Conservation (phyloP, 164 flowering plant species). For the Hamamelis virginiana region DNA sequence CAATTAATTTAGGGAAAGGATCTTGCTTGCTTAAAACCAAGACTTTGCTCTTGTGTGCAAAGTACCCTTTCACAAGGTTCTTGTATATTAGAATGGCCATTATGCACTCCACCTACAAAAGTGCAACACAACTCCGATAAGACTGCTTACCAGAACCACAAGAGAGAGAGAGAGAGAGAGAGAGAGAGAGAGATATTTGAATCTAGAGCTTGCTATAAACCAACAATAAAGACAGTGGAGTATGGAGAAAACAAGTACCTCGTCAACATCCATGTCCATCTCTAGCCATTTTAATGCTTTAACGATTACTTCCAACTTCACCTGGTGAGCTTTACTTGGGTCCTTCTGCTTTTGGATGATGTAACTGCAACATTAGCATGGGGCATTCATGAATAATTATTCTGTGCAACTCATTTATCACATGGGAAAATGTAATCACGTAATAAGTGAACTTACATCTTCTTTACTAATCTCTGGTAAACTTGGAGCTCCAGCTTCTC, state of each 20-base stretch:
- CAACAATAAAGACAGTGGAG: too few relatives aligned
- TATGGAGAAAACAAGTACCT: constrained; percentile 47
- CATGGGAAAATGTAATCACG: background rate
- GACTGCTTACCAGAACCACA: background rate
- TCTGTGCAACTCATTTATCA: background rate
- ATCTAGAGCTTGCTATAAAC: background rate
- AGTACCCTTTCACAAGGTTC: constrained; percentile 95
- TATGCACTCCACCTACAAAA: constrained; percentile 87
- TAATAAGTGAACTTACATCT: constrained; percentile 57
- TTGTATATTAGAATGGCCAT: constrained; percentile 85
- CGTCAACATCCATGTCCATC: constrained; percentile 93
- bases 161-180: background rate
- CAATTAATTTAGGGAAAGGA: constrained; percentile 86
- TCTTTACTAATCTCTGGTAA: constrained; percentile 89
- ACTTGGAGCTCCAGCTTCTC: constrained; percentile 99
- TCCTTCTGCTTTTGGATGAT: constrained; percentile 88
- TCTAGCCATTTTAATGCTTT: constrained; percentile 94
- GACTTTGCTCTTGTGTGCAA: constrained; percentile 96
- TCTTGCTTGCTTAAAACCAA: constrained; percentile 96
- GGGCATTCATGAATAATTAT: background rate
- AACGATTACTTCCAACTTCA: constrained; percentile 85
- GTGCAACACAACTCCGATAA: background rate
- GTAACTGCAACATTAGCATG: constrained; percentile 45
- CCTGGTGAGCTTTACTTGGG: constrained; percentile 89
- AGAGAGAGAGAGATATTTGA: background rate